phyloP scores from a whole-genome alignment of 2,329 filamentous ascomycete genomes.

The Fusarium globosum region DNA sequence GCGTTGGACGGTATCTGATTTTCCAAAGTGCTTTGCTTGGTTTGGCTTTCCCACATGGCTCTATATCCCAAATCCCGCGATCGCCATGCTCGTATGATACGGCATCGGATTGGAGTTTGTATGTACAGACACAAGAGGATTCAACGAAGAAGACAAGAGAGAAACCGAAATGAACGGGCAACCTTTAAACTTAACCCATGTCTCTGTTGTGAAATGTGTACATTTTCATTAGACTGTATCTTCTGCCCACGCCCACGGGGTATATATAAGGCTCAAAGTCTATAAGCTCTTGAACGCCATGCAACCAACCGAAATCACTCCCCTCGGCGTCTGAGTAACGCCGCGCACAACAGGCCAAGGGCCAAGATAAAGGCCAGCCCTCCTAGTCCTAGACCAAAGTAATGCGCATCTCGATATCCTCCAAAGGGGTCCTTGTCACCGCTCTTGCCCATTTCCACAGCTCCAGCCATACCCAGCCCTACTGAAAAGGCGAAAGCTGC shows the following conservation, averaged over 20 bases:
- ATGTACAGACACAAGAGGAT: conserved; percentile 44
- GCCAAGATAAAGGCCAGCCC: conserved; percentile 38
- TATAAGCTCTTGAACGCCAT: conserved; percentile 2
- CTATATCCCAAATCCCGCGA: conserved; percentile 35
- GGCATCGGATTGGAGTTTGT: conserved; percentile 45
- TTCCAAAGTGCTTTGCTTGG: conserved; percentile 36
- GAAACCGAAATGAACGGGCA: conserved; percentile 37
- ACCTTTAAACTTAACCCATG: conserved; percentile 28
- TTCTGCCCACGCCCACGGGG: conserved; percentile 15
- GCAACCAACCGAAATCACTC: conserved; percentile 4
- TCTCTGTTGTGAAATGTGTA: conserved; percentile 5
- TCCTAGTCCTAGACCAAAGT: conserved; percentile 39
- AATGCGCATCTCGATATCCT: conserved; percentile 42
- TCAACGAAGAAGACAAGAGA: conserved; percentile 39
- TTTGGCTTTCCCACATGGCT: conserved; percentile 34
- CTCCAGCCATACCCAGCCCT: conserved; percentile 42
- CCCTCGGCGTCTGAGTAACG: conserved; percentile 33
- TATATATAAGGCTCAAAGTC: conserved; percentile 30
- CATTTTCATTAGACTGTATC: not conserved
- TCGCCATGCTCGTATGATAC: conserved; percentile 26
- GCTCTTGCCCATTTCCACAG: conserved; percentile 34
- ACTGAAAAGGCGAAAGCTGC: conserved; percentile 39
- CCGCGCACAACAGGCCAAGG: conserved; percentile 28
- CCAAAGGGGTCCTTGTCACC: conserved; percentile 19
- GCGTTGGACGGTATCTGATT: conserved; percentile 40